A percentile compares a stretch with the other conserved stretches of the same genome.
Evolutionary conservation across 331 rosid genomes (phyloP).

Genomic region (Prunus yedoensis): DNA sequence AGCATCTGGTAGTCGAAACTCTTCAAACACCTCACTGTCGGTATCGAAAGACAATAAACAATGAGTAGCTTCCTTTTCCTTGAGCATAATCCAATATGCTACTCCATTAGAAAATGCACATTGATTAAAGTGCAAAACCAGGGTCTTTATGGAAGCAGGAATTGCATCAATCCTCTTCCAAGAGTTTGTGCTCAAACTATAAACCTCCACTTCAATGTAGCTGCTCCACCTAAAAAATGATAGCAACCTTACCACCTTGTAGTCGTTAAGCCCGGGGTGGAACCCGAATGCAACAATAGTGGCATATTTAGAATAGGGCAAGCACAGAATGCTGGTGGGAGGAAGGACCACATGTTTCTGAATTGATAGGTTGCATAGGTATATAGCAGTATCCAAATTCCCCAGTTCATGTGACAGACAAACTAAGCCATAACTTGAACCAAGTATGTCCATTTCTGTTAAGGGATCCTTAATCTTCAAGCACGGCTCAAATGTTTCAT

Average conservation of each 20-base stretch:
- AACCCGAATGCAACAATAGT: background rate
- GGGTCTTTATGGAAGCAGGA: too few relatives aligned
- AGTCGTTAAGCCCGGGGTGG: too few relatives aligned
- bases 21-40: background rate
- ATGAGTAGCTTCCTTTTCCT: background rate
- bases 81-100: background rate
- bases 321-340: background rate
- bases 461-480: background rate
- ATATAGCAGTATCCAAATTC: background rate
- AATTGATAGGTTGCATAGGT: constrained; percentile 1
- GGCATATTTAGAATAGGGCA: background rate
- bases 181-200: too few relatives aligned
- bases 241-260: too few relatives aligned
- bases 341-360: constrained; percentile 1
- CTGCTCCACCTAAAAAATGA: too few relatives aligned
- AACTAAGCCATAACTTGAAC: background rate
- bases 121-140: background rate
- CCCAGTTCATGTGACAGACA: background rate
- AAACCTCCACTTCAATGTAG: too few relatives aligned
- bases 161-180: too few relatives aligned
- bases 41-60: background rate
- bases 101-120: background rate
- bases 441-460: background rate
- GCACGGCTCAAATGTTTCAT: background rate
- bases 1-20: background rate